Percentiles rank a stretch among this genome's conserved stretches.
Conservation (phyloP, 805 yeast species). For the Metschnikowia lunata region DNA sequence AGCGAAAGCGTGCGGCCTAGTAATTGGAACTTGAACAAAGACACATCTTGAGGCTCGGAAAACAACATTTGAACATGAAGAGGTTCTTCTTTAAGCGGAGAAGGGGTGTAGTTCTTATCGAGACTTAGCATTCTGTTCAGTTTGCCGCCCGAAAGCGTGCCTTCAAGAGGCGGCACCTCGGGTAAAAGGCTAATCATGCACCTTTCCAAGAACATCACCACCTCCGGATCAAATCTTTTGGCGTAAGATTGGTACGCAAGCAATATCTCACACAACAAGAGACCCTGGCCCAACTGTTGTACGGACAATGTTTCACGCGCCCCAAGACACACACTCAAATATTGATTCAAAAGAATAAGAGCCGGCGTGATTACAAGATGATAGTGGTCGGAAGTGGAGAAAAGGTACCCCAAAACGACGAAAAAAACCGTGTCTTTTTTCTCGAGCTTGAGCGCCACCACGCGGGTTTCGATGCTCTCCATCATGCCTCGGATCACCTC, state of each 20-base stretch:
- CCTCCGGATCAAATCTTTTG: constrained; percentile 81
- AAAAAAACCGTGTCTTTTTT: constrained; percentile 60
- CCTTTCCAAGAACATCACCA: constrained; percentile 53
- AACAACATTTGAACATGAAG: constrained; percentile 12
- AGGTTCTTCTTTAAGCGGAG: constrained; percentile 2
- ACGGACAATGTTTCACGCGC: constrained; percentile 23
- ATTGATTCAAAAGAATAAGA: constrained; percentile 65
- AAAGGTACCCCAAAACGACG: constrained; percentile 67
- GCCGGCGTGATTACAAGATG: constrained; percentile 89
- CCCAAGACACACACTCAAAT: constrained; percentile 35
- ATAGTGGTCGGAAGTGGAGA: constrained; percentile 93
- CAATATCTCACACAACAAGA: constrained; percentile 61
- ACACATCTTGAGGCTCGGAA: constrained; percentile 6
- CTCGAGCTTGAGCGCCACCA: constrained; percentile 24
- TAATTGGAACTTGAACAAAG: constrained; percentile 25
- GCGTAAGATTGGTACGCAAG: constrained; percentile 74
- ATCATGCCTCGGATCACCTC: constrained; percentile 57
- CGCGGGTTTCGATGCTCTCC: constrained; percentile 49
- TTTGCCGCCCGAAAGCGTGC: constrained; percentile 10
- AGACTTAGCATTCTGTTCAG: constrained; percentile 12
- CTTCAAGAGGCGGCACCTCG: constrained; percentile 23
- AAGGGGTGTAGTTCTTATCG: constrained; percentile 15
- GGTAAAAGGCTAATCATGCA: constrained; percentile 44
- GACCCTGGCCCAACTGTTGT: constrained; percentile 50
- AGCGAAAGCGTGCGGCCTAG: constrained; percentile 29